These are phyloP conservation scores for Colletotrichum higginsianum DNA, from an alignment of 2,329 filamentous ascomycete species.

Conservation along the genomic window DNA sequence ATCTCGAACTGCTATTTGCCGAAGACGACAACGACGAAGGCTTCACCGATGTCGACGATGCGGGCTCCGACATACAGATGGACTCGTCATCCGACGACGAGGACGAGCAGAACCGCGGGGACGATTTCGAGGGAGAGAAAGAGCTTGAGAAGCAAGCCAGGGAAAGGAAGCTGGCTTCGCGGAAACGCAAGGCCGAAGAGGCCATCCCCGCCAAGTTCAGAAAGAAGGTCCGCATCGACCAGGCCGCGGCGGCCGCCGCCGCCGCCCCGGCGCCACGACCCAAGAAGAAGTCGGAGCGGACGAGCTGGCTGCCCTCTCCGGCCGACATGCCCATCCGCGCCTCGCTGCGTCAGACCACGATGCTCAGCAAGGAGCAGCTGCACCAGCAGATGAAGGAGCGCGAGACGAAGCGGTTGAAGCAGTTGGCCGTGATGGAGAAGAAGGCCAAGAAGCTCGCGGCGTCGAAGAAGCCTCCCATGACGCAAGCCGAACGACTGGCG, in stretches of 20 bases:
- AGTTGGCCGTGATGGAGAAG: constrained; percentile 77
- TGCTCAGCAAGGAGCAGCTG: constrained; percentile 72
- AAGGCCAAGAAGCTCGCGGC: constrained; percentile 80
- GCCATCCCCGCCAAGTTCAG: constrained; percentile 79
- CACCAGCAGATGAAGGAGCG: constrained; percentile 82
- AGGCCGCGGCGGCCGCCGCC: constrained; percentile 38
- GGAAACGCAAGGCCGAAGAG: constrained; percentile 87
- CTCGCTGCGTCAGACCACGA: constrained; percentile 71
- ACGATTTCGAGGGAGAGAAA: constrained; percentile 89
- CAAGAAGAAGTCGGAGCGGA: constrained; percentile 73
- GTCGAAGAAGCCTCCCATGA: constrained; percentile 84
- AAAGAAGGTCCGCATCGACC: constrained; percentile 82
- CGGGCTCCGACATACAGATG: constrained; percentile 84
- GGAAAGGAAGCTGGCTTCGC: constrained; percentile 74
- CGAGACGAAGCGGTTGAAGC: constrained; percentile 78
- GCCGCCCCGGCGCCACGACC: constrained; percentile 62
- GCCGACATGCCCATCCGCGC: constrained; percentile 71
- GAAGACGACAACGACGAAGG: constrained; percentile 79
- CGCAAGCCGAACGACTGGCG: constrained; percentile 86
- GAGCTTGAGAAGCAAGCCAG: constrained; percentile 85
- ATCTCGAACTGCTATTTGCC: constrained; percentile 82
- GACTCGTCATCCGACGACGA: constrained; percentile 89
- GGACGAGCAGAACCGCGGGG: constrained; percentile 76
- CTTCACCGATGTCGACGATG: constrained; percentile 78
- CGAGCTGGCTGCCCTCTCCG: constrained; percentile 70